A percentile compares a stretch with the other conserved stretches of the same genome.
These are phyloP conservation scores for Orbilia ellipsospora DNA, from an alignment of 2,329 filamentous ascomycete species.

Conservation along the genomic window DNA sequence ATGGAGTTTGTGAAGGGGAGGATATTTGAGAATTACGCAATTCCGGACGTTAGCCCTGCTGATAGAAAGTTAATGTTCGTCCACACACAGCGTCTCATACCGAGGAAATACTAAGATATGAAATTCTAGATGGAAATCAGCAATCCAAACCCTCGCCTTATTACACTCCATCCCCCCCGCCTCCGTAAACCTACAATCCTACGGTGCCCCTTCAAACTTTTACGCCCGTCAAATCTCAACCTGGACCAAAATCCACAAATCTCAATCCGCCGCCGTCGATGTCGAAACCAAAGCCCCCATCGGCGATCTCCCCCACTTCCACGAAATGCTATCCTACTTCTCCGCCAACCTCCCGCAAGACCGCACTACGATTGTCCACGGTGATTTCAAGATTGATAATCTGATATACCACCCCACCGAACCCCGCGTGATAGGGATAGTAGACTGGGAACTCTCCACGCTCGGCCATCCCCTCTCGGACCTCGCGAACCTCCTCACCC, in stretches of 20 bases:
- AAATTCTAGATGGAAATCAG: conserved; percentile 75
- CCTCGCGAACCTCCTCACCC: conserved; percentile 77
- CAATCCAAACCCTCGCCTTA: conserved; percentile 82
- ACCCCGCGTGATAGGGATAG: conserved; percentile 86
- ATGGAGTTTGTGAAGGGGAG: conserved; percentile 96
- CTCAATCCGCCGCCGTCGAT: conserved; percentile 80
- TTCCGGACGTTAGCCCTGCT: conserved; percentile 76
- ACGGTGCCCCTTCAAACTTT: conserved; percentile 80
- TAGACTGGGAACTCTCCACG: conserved; percentile 99
- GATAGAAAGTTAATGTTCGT: conserved; percentile 78
- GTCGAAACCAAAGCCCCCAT: conserved; percentile 80
- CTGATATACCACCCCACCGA: conserved; percentile 89
- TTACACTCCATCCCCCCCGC: conserved; percentile 76
- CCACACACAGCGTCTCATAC: background rate
- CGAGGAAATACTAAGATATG: background rate
- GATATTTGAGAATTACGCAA: conserved; percentile 87
- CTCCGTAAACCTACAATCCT: conserved; percentile 74
- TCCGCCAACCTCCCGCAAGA: conserved; percentile 78
- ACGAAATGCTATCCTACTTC: conserved; percentile 70
- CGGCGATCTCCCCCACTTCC: conserved; percentile 84
- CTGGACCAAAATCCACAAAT: conserved; percentile 79
- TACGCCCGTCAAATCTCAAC: conserved; percentile 88
- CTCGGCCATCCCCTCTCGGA: conserved; percentile 96
- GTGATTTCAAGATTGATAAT: conserved; percentile 97
- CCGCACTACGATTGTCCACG: conserved; percentile 83